A percentile compares a stretch with the other conserved stretches of the same genome.
Conservation (phyloP, 106 monocot species). For the Dioscorea zingiberensis region DNA sequence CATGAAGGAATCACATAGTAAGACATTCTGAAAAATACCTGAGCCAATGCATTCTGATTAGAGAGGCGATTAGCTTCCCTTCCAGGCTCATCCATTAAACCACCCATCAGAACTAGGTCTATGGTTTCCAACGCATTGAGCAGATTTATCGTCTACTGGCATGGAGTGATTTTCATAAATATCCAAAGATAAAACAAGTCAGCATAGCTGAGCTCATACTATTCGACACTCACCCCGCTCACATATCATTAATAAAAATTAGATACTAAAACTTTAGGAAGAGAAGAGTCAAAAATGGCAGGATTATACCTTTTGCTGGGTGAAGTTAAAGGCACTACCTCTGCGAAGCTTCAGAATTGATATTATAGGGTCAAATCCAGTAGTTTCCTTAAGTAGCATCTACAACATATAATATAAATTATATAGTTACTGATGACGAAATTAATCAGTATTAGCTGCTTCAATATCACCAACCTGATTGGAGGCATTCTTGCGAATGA, state of each 20-base stretch:
- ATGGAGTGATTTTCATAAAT: slow-evolving; percentile 19
- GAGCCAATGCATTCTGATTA: slow-evolving; percentile 77
- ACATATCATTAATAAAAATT: too few species aligned
- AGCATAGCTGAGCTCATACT: not conserved
- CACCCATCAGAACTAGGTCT: slow-evolving; percentile 72
- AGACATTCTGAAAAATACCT: slow-evolving; percentile 42
- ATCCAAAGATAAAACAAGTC: not conserved
- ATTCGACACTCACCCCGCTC: not conserved
- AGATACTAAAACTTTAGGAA: not conserved
- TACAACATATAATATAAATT: slow-evolving; percentile 24
- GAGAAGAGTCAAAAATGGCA: not conserved
- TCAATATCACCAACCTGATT: slow-evolving; percentile 61
- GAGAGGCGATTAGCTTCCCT: slow-evolving; percentile 68
- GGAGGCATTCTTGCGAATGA: slow-evolving; percentile 77
- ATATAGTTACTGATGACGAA: too few species aligned
- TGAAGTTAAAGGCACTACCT: slow-evolving; percentile 96
- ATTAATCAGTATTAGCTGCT: too few species aligned
- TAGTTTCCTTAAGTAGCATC: slow-evolving; percentile 82
- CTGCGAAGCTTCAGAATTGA: slow-evolving; percentile 85
- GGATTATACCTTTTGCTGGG: slow-evolving; percentile 86
- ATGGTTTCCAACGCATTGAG: slow-evolving; percentile 86
- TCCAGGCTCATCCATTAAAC: slow-evolving; percentile 50
- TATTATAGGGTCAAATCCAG: slow-evolving; percentile 85
- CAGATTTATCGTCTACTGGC: slow-evolving; percentile 93
- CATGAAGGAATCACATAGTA: too few species aligned